phyloP scores from a whole-genome alignment of 805 yeast genomes.

The Candida nanaspora region DNA sequence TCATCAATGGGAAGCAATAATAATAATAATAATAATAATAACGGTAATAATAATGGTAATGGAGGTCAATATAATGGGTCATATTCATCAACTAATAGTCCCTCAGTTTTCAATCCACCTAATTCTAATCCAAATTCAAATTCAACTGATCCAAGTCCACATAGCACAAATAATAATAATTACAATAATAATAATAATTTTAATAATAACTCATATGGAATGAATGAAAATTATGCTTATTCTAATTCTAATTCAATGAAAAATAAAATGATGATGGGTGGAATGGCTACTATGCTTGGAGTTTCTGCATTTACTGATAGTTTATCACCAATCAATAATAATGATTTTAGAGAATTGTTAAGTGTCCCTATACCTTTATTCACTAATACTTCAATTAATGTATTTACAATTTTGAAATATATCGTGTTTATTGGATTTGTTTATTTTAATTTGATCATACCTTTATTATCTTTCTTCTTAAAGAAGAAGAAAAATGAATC shows the following conservation, averaged over 20 bases:
- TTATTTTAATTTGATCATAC: conserved; percentile 13
- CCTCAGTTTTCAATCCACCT: conserved; percentile 1
- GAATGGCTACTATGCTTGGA: conserved; percentile 59
- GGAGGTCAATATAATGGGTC: neutral
- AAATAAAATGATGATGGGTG: conserved; percentile 51
- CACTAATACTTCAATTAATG: conserved; percentile 6
- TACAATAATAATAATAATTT: conserved; percentile 10
- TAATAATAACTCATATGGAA: conserved; percentile 3
- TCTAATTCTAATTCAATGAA: conserved; percentile 17
- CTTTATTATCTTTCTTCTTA: conserved; percentile 6
- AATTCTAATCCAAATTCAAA: conserved; percentile 10
- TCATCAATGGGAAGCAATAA: conserved; percentile 7
- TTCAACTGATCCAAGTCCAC: conserved; percentile 3
- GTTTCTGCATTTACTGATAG: conserved; percentile 50
- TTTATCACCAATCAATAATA: no score
- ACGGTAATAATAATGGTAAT: conserved; percentile 4
- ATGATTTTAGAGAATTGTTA: conserved; percentile 19
- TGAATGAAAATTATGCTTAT: conserved; percentile 7
- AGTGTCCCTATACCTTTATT: conserved; percentile 20
- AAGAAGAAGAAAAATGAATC: no score
- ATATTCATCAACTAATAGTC: neutral
- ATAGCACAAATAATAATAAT: conserved; percentile 8
- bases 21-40: conserved; percentile 2
- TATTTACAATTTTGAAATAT: conserved; percentile 13
- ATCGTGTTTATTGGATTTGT: conserved; percentile 12